Evolutionary conservation across 2,329 filamentous ascomycete species (phyloP).

Genomic region (Salinomyces thailandicus): DNA sequence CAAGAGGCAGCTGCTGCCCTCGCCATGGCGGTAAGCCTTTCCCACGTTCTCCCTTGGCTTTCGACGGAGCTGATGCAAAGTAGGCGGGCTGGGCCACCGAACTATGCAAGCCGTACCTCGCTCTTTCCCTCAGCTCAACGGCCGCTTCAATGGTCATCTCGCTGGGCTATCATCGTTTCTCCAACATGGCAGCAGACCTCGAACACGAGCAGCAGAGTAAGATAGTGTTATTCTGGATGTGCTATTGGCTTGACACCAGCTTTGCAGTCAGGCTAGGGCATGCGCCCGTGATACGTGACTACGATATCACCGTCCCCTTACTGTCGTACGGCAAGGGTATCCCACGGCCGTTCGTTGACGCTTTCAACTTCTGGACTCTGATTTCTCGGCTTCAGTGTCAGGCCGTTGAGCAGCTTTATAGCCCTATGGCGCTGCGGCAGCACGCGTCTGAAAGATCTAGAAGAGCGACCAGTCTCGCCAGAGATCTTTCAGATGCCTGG

Average conservation of each 20-base stretch:
- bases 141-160: slow-evolving; percentile 52
- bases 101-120: slow-evolving; percentile 47
- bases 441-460: slow-evolving; percentile 1
- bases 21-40: slow-evolving; percentile 7
- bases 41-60: slow-evolving; percentile 45
- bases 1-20: slow-evolving; percentile 7
- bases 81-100: not conserved
- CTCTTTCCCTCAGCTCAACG: slow-evolving; percentile 52
- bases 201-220: slow-evolving; percentile 19
- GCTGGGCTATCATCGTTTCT: slow-evolving; percentile 28
- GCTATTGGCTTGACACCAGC: slow-evolving; percentile 50
- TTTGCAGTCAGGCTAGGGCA: slow-evolving; percentile 51
- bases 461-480: not conserved
- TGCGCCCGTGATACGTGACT: slow-evolving; percentile 45
- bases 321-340: slow-evolving; percentile 7
- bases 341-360: slow-evolving; percentile 34
- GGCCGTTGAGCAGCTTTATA: slow-evolving; percentile 6
- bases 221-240: slow-evolving; percentile 45
- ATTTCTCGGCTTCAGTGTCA: slow-evolving; percentile 1
- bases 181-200: slow-evolving; percentile 6
- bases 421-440: slow-evolving; percentile 3
- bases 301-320: slow-evolving; percentile 46
- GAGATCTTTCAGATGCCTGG: not conserved
- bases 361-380: slow-evolving; percentile 38
- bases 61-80: too few species aligned